Evolutionary conservation across 306 rosid species (phyloP).

Genomic region (Sophora flavescens): DNA sequence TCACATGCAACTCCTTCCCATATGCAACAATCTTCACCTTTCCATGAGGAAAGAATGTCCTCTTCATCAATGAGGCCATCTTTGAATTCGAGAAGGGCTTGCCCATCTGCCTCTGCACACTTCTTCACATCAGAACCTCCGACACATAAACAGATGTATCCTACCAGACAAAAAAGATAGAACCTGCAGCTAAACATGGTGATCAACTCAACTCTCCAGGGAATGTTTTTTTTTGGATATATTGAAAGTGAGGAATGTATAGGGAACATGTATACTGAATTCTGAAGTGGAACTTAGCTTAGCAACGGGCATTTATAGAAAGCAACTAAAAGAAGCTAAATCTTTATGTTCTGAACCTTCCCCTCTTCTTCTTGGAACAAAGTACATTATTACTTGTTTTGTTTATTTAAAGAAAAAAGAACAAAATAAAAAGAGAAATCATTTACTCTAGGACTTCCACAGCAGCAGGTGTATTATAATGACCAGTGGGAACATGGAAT

Average conservation of each 20-base stretch:
- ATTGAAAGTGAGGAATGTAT: neutral
- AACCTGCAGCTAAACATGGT: neutral
- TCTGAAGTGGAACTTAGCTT: neutral
- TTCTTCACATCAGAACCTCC: neutral
- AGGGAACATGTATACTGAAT: too few species aligned
- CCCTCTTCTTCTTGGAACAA: too few species aligned
- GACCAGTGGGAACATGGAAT: too few species aligned
- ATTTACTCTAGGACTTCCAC: too few species aligned
- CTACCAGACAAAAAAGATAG: neutral
- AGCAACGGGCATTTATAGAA: neutral
- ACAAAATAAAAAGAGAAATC: too few species aligned
- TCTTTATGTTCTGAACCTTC: too few species aligned
- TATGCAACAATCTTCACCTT: slow-evolving; percentile 36
- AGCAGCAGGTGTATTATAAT: too few species aligned
- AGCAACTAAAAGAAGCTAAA: neutral
- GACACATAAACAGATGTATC: neutral
- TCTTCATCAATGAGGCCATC: neutral
- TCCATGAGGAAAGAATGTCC: neutral
- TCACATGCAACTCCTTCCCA: slow-evolving; percentile 44
- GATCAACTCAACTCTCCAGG: neutral
- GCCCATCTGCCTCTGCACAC: neutral
- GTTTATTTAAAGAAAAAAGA: too few species aligned
- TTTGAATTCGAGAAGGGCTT: slow-evolving; percentile 35
- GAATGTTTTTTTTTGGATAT: neutral
- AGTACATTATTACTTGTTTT: too few species aligned